Evolutionary conservation across 331 rosid genomes (phyloP).

Genomic region (Dryas integrifolia): DNA sequence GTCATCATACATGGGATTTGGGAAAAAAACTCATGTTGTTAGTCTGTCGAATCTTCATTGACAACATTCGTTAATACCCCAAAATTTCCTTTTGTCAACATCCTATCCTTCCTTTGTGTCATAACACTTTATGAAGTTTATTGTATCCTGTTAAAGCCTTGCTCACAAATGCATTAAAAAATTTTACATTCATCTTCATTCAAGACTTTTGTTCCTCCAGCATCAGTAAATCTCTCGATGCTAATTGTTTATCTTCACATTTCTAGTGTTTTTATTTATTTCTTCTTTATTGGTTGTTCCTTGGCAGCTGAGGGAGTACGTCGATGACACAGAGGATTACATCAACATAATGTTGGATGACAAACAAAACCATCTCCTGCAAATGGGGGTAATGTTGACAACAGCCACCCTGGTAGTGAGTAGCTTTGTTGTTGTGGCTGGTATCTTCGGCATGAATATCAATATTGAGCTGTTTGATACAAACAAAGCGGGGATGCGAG

Average conservation of each 20-base stretch:
- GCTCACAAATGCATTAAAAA: not conserved
- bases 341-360: conserved; percentile 99
- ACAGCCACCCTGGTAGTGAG: conserved; percentile 88
- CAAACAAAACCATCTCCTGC: conserved; percentile 95
- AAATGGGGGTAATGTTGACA: conserved; percentile 97
- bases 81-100: not conserved
- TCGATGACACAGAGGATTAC: conserved; percentile 94
- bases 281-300: conserved; percentile 3
- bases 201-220: not conserved
- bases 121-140: not conserved
- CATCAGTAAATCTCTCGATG: not conserved
- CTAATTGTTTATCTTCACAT: not conserved
- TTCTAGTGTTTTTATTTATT: not conserved
- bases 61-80: not conserved
- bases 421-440: conserved; percentile 81
- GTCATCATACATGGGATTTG: not conserved
- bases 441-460: conserved; percentile 88
- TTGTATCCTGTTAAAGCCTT: too few relatives aligned
- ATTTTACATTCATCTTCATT: not conserved
- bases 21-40: not conserved
- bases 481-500: conserved; percentile 33
- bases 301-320: conserved; percentile 87
- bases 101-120: not conserved
- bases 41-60: not conserved
- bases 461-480: conserved; percentile 53